Percentiles rank a stretch among this genome's conserved stretches.
Conservation (phyloP, 768 basidiomycete genomes). For the Cubamyces lactineus region DNA sequence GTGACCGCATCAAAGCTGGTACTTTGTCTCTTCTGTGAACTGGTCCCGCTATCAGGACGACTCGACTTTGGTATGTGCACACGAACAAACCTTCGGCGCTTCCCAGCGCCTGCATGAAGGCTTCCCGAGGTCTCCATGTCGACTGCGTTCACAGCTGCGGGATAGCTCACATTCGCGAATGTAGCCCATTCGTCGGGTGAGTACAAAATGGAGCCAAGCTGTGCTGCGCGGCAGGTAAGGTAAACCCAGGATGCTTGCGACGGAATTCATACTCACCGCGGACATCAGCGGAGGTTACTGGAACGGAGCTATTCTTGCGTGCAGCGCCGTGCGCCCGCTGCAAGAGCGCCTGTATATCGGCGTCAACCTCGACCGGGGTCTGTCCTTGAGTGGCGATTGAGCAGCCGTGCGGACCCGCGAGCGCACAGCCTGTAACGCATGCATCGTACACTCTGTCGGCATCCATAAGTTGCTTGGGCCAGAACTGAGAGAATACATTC, state of each 20-base stretch:
- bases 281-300: constrained; percentile 7
- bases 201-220: background rate
- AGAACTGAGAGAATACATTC: background rate
- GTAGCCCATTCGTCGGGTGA: background rate
- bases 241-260: background rate
- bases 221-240: background rate
- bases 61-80: too few species aligned
- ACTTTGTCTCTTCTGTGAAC: background rate
- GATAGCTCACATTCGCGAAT: constrained; percentile 7
- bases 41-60: background rate
- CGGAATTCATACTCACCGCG: constrained; percentile 2
- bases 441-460: constrained; percentile 10
- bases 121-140: background rate
- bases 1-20: background rate
- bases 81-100: background rate
- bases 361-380: constrained; percentile 6
- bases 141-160: background rate
- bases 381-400: constrained; percentile 2
- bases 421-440: constrained; percentile 14
- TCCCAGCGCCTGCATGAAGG: background rate
- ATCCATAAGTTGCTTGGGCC: background rate
- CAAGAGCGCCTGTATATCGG: constrained; percentile 5
- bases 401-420: constrained; percentile 15
- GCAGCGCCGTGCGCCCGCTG: constrained; percentile 13
- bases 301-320: constrained; percentile 7